Conservation (phyloP, 805 yeast genomes). For the Metschnikowia aberdeeniae region DNA sequence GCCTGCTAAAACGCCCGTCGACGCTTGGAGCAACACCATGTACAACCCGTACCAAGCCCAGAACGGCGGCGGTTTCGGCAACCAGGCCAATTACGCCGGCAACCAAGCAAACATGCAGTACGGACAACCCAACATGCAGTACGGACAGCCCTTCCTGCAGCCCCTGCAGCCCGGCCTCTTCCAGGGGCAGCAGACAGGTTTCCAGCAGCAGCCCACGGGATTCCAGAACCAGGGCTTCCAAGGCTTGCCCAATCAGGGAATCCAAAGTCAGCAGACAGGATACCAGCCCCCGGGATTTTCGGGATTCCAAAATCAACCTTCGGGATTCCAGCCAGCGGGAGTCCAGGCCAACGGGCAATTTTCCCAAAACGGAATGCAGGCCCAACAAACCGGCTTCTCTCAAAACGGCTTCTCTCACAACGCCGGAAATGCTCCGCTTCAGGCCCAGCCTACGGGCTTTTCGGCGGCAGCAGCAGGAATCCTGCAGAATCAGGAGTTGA, state of each 20-base stretch:
- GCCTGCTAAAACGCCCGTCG: neutral
- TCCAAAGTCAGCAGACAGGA: conserved; percentile 34
- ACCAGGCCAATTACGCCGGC: neutral
- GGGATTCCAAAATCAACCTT: conserved; percentile 26
- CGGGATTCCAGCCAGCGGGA: conserved; percentile 36
- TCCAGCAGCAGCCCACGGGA: conserved; percentile 21
- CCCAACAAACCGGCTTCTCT: conserved; percentile 20
- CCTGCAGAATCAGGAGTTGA: conserved; percentile 52
- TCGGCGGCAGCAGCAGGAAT: conserved; percentile 36
- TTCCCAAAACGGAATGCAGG: conserved; percentile 20
- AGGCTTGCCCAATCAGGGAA: neutral
- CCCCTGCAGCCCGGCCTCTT: conserved; percentile 18
- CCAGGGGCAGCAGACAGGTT: conserved; percentile 19
- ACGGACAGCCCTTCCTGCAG: conserved; percentile 13
- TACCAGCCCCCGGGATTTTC: conserved; percentile 37
- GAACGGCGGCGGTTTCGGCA: neutral
- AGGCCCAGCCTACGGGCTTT: conserved; percentile 47
- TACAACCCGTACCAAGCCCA: conserved; percentile 38
- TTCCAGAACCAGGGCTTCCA: conserved; percentile 4
- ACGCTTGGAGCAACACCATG: conserved; percentile 19
- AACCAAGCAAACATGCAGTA: conserved; percentile 21
- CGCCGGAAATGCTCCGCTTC: conserved; percentile 20
- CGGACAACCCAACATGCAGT: conserved; percentile 20
- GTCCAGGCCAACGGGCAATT: conserved; percentile 25
- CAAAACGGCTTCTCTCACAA: conserved; percentile 7